Base-by-base conservation (phyloP, 2,329 filamentous ascomycete species). In the Ophiocordyceps camponoti-floridani region DNA sequence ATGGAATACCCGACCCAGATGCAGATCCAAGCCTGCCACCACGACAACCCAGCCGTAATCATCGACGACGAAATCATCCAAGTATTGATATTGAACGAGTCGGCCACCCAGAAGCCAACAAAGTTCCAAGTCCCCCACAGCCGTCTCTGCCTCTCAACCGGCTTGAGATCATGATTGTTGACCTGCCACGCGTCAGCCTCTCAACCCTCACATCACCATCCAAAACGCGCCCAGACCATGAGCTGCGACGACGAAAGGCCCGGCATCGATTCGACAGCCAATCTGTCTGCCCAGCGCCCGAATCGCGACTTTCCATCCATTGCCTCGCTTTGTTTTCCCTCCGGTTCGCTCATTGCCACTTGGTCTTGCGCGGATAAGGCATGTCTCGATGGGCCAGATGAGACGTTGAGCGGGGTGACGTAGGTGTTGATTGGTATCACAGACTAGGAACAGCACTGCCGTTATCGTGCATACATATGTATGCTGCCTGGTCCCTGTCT, bases 51-150 rank as follows among this genome's bases (percentile, higher is more conserved):
- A 42, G 65, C 68, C 1, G 81, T 73, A 31, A 93, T 84, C 75
- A 86, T 87, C 35, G 82, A 79, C 1, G 82, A 85, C 0, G 84
- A 82, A 49, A 93, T 91, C 84, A 93, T 94, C 87, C 85, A 93
- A 2, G 85, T 91, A 62, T 89, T 91, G 58, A 91, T 85, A 60
- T 89, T 89, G 66, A 88, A 86, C 0, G 77, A 82, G 62, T 89
- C 84, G 28, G 83, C 81, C 54, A 91, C 73, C 84, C 84, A 89
- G 58, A 91, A 91, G 13, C 77, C 83, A 38, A 94, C 82, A 58
- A 87, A 94, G 61, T 94, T 94, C 77, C 82, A 86, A 28, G 82
- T 66, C 16, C 79, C 78, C 87, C 88, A 95, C 72, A 84, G 76
- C 45, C 88, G 77, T 47, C 85, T 76, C 50, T 75, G 77, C 14